A percentile compares a stretch with the other conserved stretches of the same genome.
Evolutionary conservation across 176 grass and related monocot genomes (phyloP).

Genomic region (Ensete glaucum): DNA sequence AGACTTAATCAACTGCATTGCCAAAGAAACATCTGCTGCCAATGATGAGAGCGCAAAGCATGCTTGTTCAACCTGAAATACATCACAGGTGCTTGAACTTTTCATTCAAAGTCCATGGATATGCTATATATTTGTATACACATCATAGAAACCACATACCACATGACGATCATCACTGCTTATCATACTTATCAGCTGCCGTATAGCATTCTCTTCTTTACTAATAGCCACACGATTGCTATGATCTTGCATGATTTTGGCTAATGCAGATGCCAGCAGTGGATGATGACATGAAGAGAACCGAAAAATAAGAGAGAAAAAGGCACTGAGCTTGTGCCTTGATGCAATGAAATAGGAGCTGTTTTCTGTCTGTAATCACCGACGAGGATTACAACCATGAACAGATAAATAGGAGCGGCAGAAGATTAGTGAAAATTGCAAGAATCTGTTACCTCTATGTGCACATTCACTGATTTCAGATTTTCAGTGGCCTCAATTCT

Average conservation of each 20-base stretch:
- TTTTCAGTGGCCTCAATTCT: conserved; percentile 92
- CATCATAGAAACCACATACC: conserved; percentile 32
- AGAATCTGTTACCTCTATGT: conserved; percentile 73
- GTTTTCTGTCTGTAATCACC: conserved; percentile 80
- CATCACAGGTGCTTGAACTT: neutral
- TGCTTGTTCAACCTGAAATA: conserved; percentile 84
- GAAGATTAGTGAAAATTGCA: conserved; percentile 20
- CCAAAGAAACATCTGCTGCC: conserved; percentile 68
- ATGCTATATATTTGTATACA: conserved; percentile 6
- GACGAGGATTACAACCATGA: conserved; percentile 12
- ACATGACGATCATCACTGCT: conserved; percentile 91
- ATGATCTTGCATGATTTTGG: conserved; percentile 91
- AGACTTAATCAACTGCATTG: conserved; percentile 77
- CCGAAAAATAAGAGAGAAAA: conserved; percentile 96
- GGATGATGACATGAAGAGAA: conserved; percentile 99
- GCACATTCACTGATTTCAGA: conserved; percentile 76
- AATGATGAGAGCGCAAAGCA: conserved; percentile 80
- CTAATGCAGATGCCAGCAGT: conserved; percentile 83
- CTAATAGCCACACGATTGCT: conserved; percentile 72
- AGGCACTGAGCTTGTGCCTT: conserved; percentile 91
- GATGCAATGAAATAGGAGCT: conserved; percentile 76
- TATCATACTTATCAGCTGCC: conserved; percentile 96
- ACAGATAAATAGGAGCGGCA: conserved; percentile 13
- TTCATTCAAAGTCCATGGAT: conserved; percentile 6
- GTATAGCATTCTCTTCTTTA: conserved; percentile 92